Evolutionary conservation across 495 filamentous ascomycete species (phyloP).

Genomic region (Penicillium coprophilum): DNA sequence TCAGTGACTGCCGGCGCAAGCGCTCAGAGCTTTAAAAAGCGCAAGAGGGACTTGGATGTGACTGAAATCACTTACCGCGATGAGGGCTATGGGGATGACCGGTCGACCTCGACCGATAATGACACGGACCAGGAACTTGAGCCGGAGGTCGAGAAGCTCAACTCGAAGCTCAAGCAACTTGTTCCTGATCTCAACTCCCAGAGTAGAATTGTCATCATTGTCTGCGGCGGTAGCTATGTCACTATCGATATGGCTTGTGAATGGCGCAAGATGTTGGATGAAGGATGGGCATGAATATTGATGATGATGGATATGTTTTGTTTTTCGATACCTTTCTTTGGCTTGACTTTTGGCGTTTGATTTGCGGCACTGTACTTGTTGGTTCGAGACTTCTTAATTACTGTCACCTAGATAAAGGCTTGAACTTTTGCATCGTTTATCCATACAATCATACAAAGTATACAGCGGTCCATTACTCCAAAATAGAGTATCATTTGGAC

Average conservation of each 20-base stretch:
- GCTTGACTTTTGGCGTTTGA: conserved; percentile 3
- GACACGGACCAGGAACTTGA: conserved; percentile 33
- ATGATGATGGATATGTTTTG: conserved; percentile 10
- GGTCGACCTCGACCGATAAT: conserved; percentile 34
- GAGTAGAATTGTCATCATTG: conserved; percentile 77
- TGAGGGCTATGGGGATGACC: conserved; percentile 46
- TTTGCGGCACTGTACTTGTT: conserved; percentile 1
- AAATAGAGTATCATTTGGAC: conserved; percentile 5
- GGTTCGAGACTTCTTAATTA: background rate
- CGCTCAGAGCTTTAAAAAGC: conserved; percentile 33
- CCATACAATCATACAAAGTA: conserved; percentile 7
- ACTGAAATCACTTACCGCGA: conserved; percentile 23
- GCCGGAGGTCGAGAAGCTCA: conserved; percentile 20
- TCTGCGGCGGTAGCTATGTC: conserved; percentile 83
- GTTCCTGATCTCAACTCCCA: conserved; percentile 54
- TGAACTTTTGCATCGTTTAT: conserved; percentile 6
- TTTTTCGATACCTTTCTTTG: conserved; percentile 11
- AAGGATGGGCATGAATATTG: conserved; percentile 38
- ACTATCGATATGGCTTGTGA: conserved; percentile 62
- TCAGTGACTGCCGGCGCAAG: conserved; percentile 19
- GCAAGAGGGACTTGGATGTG: conserved; percentile 31
- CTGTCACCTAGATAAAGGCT: conserved; percentile 14
- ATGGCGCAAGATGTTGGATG: conserved; percentile 55
- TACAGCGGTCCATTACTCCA: background rate
- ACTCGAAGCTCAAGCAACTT: conserved; percentile 58